Evolutionary conservation across 768 basidiomycete species (phyloP).

Genomic region (Amyloporia xantha): DNA sequence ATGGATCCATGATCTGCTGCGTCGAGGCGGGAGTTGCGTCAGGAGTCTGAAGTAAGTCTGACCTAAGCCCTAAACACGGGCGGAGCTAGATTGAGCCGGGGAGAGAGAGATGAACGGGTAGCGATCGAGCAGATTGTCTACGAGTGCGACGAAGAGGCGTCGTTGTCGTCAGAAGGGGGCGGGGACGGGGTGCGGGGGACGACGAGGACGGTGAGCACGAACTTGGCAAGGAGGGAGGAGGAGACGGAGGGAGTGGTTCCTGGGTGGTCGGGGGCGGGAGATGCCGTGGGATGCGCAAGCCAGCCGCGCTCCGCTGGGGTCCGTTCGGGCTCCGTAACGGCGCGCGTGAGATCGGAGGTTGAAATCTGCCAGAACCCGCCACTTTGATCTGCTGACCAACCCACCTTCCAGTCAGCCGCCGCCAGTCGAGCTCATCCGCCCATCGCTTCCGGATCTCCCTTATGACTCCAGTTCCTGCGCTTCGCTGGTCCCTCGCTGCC

Average conservation of each 20-base stretch:
- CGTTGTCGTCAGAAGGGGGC: no score
- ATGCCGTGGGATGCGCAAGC: slow-evolving; percentile 14
- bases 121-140: neutral
- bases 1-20: slow-evolving; percentile 37
- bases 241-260: slow-evolving; percentile 3
- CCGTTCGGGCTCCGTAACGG: neutral
- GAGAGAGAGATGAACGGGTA: neutral
- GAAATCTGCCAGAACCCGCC: no score
- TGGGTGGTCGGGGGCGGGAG: slow-evolving; percentile 10
- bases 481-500: neutral
- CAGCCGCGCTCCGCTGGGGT: neutral
- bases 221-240: neutral
- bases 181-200: slow-evolving; percentile 2
- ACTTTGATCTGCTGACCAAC: neutral
- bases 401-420: neutral
- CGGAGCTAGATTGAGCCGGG: slow-evolving; percentile 13
- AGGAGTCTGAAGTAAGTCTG: slow-evolving; percentile 7
- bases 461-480: neutral
- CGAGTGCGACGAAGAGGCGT: slow-evolving; percentile 8
- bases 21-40: slow-evolving; percentile 1
- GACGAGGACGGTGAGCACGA: slow-evolving; percentile 3
- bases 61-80: slow-evolving; percentile 7
- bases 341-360: neutral
- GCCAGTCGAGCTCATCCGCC: neutral
- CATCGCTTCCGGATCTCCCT: neutral